Evolutionary conservation across 2,329 filamentous ascomycete genomes (phyloP).

Genomic region (Phoma sp.): DNA sequence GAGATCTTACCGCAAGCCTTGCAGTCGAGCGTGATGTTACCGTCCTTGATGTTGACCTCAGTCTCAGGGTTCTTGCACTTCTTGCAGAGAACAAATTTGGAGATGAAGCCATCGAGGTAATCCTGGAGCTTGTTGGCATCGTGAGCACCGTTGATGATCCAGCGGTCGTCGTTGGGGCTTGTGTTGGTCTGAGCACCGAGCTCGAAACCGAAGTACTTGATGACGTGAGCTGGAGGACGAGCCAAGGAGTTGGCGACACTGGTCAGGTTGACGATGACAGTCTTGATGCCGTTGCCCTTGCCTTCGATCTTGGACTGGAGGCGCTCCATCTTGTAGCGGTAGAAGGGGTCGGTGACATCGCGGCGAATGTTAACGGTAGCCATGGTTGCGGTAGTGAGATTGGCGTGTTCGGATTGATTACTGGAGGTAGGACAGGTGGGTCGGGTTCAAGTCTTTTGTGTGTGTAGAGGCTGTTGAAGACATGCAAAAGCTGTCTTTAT

Average conservation of each 20-base stretch:
- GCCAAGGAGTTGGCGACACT: constrained; percentile 91
- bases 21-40: constrained; percentile 91
- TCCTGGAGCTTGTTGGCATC: constrained; percentile 96
- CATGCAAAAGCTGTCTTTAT: constrained; percentile 60
- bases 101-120: constrained; percentile 97
- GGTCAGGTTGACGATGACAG: constrained; percentile 92
- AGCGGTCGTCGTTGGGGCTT: constrained; percentile 95
- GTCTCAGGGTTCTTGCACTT: constrained; percentile 99
- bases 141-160: constrained; percentile 99
- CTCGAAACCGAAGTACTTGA: constrained; percentile 99
- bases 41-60: constrained; percentile 92
- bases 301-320: constrained; percentile 99
- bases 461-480: constrained; percentile 65
- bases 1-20: constrained; percentile 96
- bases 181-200: constrained; percentile 98
- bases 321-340: constrained; percentile 99
- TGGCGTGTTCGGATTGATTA: constrained; percentile 34
- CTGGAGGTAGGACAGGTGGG: constrained; percentile 4
- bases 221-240: constrained; percentile 90
- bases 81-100: constrained; percentile 98
- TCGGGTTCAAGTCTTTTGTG: constrained; percentile 34
- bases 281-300: constrained; percentile 99
- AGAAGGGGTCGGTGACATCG: constrained; percentile 98
- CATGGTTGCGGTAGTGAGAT: constrained; percentile 70
- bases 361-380: constrained; percentile 96